These are phyloP conservation scores for Diplodia seriata DNA, from an alignment of 2,329 filamentous ascomycete genomes.

Conservation along the genomic window DNA sequence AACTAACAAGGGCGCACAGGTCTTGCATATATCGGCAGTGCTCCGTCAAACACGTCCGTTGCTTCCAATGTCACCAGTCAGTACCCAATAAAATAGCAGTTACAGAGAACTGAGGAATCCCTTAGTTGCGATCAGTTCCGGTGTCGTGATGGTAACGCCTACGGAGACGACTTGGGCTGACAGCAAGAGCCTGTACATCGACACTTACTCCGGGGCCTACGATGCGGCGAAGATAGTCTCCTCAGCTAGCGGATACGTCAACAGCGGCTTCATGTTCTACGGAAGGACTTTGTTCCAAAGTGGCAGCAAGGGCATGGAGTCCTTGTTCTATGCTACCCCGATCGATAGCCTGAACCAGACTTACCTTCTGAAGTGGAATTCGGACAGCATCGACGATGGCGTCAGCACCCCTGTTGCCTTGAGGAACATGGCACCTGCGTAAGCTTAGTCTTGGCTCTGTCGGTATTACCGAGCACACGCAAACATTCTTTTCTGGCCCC, in stretches of 20 bases:
- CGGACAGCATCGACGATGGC: conserved; percentile 9
- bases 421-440: conserved; percentile 9
- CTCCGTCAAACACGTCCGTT: conserved; percentile 4
- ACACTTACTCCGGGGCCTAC: conserved; percentile 8
- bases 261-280: conserved; percentile 26
- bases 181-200: conserved; percentile 25
- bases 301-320: background rate
- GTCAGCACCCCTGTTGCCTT: conserved; percentile 19
- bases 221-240: conserved; percentile 14
- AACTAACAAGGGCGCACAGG: background rate
- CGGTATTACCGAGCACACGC: no score
- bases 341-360: background rate
- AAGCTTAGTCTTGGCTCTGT: background rate
- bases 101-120: background rate
- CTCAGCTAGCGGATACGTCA: conserved; percentile 11
- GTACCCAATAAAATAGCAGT: background rate
- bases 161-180: conserved; percentile 4
- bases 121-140: conserved; percentile 7
- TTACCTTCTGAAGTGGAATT: conserved; percentile 23
- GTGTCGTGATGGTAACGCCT: background rate
- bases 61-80: conserved; percentile 22
- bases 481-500: background rate
- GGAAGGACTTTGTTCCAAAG: conserved; percentile 15
- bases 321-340: conserved; percentile 26
- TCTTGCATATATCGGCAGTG: conserved; percentile 13